phyloP scores from a whole-genome alignment of 163 green algal species.

The Chloromonas sp. region DNA sequence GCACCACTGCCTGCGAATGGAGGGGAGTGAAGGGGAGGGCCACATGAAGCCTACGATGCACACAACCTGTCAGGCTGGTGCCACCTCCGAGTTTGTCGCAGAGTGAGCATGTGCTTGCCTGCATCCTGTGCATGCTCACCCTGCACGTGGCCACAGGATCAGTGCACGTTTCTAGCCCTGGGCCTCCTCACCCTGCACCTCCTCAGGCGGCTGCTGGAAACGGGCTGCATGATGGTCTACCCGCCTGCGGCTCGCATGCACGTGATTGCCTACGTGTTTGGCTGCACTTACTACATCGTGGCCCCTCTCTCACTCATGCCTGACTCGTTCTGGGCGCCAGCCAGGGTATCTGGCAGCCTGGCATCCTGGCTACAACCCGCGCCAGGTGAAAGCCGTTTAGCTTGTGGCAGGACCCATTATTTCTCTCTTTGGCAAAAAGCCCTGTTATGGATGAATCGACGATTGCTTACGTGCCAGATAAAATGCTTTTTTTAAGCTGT shows the following conservation, averaged over 20 bases:
- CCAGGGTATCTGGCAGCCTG: no score
- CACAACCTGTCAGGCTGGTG: not conserved
- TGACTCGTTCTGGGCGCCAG: not conserved
- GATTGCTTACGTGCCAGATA: no score
- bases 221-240: constrained; percentile 61
- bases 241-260: constrained; percentile 67
- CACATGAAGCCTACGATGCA: not conserved
- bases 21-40: not conserved
- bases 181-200: constrained; percentile 68
- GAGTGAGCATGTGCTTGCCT: not conserved
- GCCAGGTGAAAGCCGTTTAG: no score
- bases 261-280: constrained; percentile 76
- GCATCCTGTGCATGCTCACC: no score
- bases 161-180: constrained; percentile 22
- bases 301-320: constrained; percentile 60
- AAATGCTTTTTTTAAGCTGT: no score
- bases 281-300: constrained; percentile 73
- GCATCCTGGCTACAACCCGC: no score
- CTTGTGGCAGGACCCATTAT: no score
- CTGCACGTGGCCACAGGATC: no score
- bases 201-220: constrained; percentile 58
- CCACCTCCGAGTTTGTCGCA: not conserved
- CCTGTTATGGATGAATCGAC: no score
- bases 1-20: not conserved
- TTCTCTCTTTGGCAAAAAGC: no score